phyloP scores from a whole-genome alignment of 805 yeast species.

The Zygotorulaspora sp. region DNA sequence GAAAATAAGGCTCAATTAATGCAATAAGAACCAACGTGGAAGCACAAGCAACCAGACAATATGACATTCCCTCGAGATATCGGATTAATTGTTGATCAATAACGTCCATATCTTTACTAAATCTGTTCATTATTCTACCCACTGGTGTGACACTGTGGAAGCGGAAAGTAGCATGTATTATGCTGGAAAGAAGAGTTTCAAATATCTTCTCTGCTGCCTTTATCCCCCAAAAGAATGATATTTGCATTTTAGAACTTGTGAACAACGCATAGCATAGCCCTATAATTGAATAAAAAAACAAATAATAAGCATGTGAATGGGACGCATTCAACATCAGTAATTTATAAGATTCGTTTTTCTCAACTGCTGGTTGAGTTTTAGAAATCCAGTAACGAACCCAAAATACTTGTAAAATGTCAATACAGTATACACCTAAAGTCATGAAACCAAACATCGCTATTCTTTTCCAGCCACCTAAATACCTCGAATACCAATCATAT shows the following conservation, averaged over 20 bases:
- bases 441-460: slow-evolving; percentile 47
- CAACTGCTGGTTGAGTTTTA: neutral
- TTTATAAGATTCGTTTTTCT: neutral
- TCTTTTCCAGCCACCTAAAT: slow-evolving; percentile 57
- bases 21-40: slow-evolving; percentile 71
- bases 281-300: slow-evolving; percentile 60
- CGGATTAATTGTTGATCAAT: slow-evolving; percentile 90
- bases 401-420: neutral
- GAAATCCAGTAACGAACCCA: neutral
- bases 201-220: slow-evolving; percentile 76
- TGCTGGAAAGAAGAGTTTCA: slow-evolving; percentile 53
- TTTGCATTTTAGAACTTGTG: slow-evolving; percentile 55
- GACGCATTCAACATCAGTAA: too few species aligned
- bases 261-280: slow-evolving; percentile 57
- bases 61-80: slow-evolving; percentile 65
- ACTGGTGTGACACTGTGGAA: slow-evolving; percentile 94
- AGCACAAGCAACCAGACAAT: slow-evolving; percentile 60
- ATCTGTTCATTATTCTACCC: slow-evolving; percentile 94
- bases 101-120: slow-evolving; percentile 90
- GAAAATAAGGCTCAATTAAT: slow-evolving; percentile 77
- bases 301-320: slow-evolving; percentile 60
- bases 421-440: slow-evolving; percentile 9
- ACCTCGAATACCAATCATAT: slow-evolving; percentile 54
- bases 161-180: slow-evolving; percentile 73
- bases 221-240: slow-evolving; percentile 65